Evolutionary conservation across 2,329 filamentous ascomycete genomes (phyloP).

Genomic region (Podosphaera xanthii): DNA sequence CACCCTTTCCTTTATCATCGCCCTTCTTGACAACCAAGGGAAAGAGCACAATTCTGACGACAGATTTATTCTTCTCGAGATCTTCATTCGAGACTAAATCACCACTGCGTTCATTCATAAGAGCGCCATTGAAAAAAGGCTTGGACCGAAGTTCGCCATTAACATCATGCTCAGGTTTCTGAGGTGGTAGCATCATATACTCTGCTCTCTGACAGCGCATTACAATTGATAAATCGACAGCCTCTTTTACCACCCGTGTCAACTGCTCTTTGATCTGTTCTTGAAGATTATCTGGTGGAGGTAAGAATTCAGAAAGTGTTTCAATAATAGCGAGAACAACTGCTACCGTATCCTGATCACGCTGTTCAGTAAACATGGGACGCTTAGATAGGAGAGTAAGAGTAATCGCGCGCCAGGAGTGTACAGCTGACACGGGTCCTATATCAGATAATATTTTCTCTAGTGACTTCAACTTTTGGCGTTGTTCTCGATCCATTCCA

Average conservation of each 20-base stretch:
- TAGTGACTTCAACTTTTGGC: conserved; percentile 87
- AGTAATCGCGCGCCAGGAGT: conserved; percentile 91
- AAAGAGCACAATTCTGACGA: conserved; percentile 84
- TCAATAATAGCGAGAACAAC: conserved; percentile 82
- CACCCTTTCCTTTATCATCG: conserved; percentile 64
- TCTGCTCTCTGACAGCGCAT: conserved; percentile 95
- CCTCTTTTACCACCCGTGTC: conserved; percentile 66
- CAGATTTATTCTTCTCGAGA: conserved; percentile 49
- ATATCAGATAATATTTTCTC: conserved; percentile 83
- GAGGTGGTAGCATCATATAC: conserved; percentile 93
- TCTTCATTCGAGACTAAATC: conserved; percentile 48
- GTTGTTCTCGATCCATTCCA: conserved; percentile 92
- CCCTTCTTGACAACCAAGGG: conserved; percentile 92
- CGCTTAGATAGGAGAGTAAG: conserved; percentile 69
- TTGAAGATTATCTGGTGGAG: conserved; percentile 63
- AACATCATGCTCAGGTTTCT: conserved; percentile 84
- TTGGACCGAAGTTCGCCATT: conserved; percentile 76
- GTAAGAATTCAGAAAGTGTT: conserved; percentile 63
- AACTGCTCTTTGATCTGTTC: conserved; percentile 63
- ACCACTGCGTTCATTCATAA: conserved; percentile 84
- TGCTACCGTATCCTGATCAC: conserved; percentile 76
- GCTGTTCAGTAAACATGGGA: conserved; percentile 57
- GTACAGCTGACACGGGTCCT: conserved; percentile 69
- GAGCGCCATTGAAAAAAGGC: conserved; percentile 71
- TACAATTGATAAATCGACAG: conserved; percentile 77